These are phyloP conservation scores for Kwoniella dendrophila DNA, from an alignment of 768 basidiomycete species.

Conservation along the genomic window DNA sequence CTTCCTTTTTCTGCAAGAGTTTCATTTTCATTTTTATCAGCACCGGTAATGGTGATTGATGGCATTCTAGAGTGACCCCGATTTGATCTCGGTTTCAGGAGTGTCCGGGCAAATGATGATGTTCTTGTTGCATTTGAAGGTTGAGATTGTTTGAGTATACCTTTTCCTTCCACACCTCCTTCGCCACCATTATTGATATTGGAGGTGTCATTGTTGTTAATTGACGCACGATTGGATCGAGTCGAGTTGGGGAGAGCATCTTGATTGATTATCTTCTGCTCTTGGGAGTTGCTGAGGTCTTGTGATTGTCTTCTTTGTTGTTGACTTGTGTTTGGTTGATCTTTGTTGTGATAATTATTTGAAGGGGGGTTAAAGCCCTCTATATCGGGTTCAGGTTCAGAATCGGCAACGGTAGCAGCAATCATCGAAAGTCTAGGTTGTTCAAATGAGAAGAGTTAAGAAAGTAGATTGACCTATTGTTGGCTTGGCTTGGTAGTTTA, in stretches of 20 bases:
- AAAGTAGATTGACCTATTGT: not conserved
- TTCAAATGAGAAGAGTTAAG: not conserved
- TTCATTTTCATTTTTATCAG: not conserved
- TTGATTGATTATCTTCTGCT: slow-evolving; percentile 1
- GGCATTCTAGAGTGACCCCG: slow-evolving; percentile 23
- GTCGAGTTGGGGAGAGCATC: slow-evolving; percentile 13
- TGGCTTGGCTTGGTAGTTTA: slow-evolving; percentile 1
- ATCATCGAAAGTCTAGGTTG: slow-evolving; percentile 28
- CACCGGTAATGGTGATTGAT: slow-evolving; percentile 25
- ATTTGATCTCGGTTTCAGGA: slow-evolving; percentile 21
- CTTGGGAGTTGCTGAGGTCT: not conserved
- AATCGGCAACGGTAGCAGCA: slow-evolving; percentile 25
- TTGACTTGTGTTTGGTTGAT: slow-evolving; percentile 3
- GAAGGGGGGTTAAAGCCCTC: slow-evolving; percentile 24
- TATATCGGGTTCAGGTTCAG: slow-evolving; percentile 44
- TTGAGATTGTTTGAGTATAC: slow-evolving; percentile 1
- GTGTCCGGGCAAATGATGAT: slow-evolving; percentile 16
- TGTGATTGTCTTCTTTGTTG: not conserved
- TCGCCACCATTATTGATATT: not conserved
- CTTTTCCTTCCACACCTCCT: not conserved
- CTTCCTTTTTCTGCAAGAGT: not conserved
- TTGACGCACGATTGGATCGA: slow-evolving; percentile 13
- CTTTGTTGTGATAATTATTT: slow-evolving; percentile 5
- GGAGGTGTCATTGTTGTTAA: not conserved
- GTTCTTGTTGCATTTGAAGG: too few relatives aligned